Percentiles rank a stretch among this genome's conserved stretches.
These are phyloP conservation scores for Stellera chamaejasme DNA, from an alignment of 345 rosid species.

Conservation along the genomic window DNA sequence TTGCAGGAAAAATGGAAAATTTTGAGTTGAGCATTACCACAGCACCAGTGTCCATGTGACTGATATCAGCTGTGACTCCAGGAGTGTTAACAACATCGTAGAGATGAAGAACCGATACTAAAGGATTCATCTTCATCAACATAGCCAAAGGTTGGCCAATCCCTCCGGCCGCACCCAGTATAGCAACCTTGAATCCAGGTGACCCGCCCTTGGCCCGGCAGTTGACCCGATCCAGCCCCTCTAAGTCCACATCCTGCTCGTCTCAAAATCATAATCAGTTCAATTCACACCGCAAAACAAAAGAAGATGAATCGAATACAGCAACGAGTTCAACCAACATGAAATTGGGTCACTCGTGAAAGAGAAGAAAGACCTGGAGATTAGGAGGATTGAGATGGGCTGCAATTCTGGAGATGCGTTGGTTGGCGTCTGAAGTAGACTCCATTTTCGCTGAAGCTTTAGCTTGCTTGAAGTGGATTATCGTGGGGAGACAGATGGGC, in stretches of 20 bases:
- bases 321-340: no score
- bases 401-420: slow-evolving; percentile 70
- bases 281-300: neutral
- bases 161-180: slow-evolving; percentile 96
- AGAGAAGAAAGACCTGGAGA: slow-evolving; percentile 21
- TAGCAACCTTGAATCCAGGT: slow-evolving; percentile 80
- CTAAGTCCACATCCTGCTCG: slow-evolving; percentile 34
- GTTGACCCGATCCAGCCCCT: slow-evolving; percentile 33
- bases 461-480: neutral
- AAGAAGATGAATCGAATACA: neutral
- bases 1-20: neutral
- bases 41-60: slow-evolving; percentile 97
- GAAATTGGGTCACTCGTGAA: no score
- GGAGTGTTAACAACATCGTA: slow-evolving; percentile 90
- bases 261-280: neutral
- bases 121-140: slow-evolving; percentile 96
- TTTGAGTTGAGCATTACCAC: slow-evolving; percentile 37
- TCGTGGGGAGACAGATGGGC: neutral
- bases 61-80: slow-evolving; percentile 91
- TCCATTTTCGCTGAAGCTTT: slow-evolving; percentile 12
- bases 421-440: slow-evolving; percentile 33
- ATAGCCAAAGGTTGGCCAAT: slow-evolving; percentile 89
- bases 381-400: slow-evolving; percentile 66
- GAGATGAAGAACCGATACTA: slow-evolving; percentile 89
- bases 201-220: slow-evolving; percentile 94